phyloP scores from a whole-genome alignment of 169 alveolate species.

The Perkinsus olseni region DNA sequence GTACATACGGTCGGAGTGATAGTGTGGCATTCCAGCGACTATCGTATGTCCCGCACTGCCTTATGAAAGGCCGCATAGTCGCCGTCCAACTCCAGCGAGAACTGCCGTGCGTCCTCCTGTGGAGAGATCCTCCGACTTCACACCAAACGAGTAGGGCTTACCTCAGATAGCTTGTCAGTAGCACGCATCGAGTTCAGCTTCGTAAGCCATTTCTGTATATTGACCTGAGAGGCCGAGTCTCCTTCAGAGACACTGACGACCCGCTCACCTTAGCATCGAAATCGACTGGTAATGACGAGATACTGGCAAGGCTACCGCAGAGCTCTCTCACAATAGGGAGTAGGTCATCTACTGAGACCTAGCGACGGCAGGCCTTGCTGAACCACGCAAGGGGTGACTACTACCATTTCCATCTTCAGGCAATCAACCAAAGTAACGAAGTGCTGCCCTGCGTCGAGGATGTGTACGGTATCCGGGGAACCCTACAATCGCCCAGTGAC shows the following conservation, averaged over 20 bases:
- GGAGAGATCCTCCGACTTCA: not conserved
- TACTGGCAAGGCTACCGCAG: not conserved
- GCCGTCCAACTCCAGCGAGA: not conserved
- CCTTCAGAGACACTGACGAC: not conserved
- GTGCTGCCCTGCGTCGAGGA: not conserved
- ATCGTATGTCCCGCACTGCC: not conserved
- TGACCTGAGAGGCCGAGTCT: not conserved
- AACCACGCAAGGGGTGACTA: not conserved
- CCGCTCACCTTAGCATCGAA: not conserved
- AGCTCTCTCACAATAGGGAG: not conserved
- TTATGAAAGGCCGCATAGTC: not conserved
- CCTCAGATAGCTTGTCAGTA: not conserved
- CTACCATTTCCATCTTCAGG: not conserved
- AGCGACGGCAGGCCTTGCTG: not conserved
- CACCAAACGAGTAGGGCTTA: not conserved
- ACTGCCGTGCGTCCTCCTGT: not conserved
- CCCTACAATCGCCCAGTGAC: not conserved
- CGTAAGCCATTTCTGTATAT: not conserved
- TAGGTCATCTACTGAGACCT: not conserved
- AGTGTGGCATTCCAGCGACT: not conserved
- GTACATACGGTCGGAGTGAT: not conserved
- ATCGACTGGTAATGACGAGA: not conserved
- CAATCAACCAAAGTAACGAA: not conserved
- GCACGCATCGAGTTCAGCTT: not conserved
- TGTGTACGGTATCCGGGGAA: not conserved